These are phyloP conservation scores for Pythium angustatum DNA, from an alignment of 352 stramenopile species.

Conservation along the genomic window DNA sequence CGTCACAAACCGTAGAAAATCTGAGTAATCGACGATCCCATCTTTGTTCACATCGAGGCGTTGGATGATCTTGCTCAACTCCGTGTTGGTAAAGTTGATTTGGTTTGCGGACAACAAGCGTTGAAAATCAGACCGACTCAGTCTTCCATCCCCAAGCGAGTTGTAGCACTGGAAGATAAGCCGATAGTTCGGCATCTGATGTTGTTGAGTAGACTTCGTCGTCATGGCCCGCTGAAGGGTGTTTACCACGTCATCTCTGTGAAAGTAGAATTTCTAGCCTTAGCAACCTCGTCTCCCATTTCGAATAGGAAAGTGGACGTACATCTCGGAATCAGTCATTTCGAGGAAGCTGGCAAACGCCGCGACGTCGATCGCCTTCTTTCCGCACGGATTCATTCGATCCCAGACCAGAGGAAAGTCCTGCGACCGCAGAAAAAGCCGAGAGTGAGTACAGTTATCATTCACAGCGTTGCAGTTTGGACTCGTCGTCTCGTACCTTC, in stretches of 20 bases:
- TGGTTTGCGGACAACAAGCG: slow-evolving; percentile 68
- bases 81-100: slow-evolving; percentile 66
- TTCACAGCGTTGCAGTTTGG: too few relatives aligned
- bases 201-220: slow-evolving; percentile 43
- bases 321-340: slow-evolving; percentile 81
- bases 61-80: slow-evolving; percentile 80
- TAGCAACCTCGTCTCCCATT: neutral
- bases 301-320: slow-evolving; percentile 5
- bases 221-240: slow-evolving; percentile 71
- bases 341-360: slow-evolving; percentile 69
- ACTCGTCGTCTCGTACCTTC: slow-evolving; percentile 43
- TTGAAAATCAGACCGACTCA: slow-evolving; percentile 73
- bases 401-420: slow-evolving; percentile 70
- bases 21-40: slow-evolving; percentile 71
- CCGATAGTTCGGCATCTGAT: slow-evolving; percentile 69
- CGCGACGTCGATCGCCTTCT: slow-evolving; percentile 57
- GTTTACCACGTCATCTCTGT: slow-evolving; percentile 67
- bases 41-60: slow-evolving; percentile 80
- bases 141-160: slow-evolving; percentile 57
- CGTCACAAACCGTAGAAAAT: slow-evolving; percentile 80
- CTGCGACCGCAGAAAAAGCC: too few relatives aligned
- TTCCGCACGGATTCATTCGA: slow-evolving; percentile 60
- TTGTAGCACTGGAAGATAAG: slow-evolving; percentile 82
- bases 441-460: too few relatives aligned
- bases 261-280: neutral